Percentiles rank a stretch among this genome's conserved stretches.
phyloP scores from a whole-genome alignment of 805 yeast genomes.

The Ogataea siamensis region DNA sequence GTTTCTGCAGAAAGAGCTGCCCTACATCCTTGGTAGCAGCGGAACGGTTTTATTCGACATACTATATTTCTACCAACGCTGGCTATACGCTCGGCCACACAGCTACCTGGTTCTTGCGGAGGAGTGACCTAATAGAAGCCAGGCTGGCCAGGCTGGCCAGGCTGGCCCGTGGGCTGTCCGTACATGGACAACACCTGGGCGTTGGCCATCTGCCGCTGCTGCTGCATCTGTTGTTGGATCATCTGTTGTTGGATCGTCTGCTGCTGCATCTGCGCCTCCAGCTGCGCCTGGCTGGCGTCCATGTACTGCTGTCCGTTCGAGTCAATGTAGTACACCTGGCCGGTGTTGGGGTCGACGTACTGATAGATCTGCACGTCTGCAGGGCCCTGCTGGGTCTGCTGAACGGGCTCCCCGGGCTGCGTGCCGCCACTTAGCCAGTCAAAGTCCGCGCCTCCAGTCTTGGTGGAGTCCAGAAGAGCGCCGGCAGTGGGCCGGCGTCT shows the following conservation, averaged over 20 bases:
- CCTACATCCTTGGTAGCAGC: constrained; percentile 79
- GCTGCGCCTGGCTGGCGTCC: constrained; percentile 45
- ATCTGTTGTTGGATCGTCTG: constrained; percentile 24
- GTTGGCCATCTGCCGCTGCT: constrained; percentile 21
- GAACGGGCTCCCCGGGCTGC: constrained; percentile 20
- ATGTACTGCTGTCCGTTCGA: constrained; percentile 63
- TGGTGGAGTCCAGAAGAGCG: constrained; percentile 31
- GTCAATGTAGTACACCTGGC: constrained; percentile 64
- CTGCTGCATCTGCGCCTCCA: constrained; percentile 28
- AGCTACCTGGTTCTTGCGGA: constrained; percentile 18
- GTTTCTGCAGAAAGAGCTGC: constrained; percentile 69
- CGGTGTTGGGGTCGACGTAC: constrained; percentile 70
- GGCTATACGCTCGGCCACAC: constrained; percentile 30
- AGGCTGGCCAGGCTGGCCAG: constrained; percentile 21
- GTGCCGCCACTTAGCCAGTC: constrained; percentile 35
- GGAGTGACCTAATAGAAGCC: constrained; percentile 7
- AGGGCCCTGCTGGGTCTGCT: constrained; percentile 9
- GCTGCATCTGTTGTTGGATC: constrained; percentile 27
- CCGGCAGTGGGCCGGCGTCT: constrained; percentile 36
- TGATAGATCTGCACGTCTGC: constrained; percentile 53
- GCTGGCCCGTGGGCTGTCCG: constrained; percentile 31
- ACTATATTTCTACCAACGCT: constrained; percentile 62
- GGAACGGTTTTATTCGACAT: constrained; percentile 83
- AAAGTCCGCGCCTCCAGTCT: constrained; percentile 36
- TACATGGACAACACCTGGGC: constrained; percentile 41